A percentile compares a stretch with the other conserved stretches of the same genome.
These are phyloP conservation scores for Phytophthora idaei DNA, from an alignment of 352 stramenopile genomes.

Conservation along the genomic window DNA sequence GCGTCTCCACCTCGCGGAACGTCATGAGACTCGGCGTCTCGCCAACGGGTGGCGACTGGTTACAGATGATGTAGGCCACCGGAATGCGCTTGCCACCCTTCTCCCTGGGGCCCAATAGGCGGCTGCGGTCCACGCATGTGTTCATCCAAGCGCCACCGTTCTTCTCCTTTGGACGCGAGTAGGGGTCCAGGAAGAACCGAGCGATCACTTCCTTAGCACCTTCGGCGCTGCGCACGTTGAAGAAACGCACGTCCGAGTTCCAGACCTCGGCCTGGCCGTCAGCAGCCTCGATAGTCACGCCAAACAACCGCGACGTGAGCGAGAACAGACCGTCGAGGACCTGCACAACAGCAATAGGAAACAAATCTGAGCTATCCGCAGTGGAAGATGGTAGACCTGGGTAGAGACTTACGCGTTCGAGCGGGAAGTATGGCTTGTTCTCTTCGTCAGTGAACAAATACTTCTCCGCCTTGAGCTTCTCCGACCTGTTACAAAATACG, in stretches of 20 bases:
- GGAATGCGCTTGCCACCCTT: slow-evolving; percentile 80
- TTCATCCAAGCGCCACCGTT: slow-evolving; percentile 98
- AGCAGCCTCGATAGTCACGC: slow-evolving; percentile 91
- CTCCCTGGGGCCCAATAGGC: slow-evolving; percentile 72
- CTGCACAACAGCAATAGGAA: slow-evolving; percentile 19
- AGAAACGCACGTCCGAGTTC: slow-evolving; percentile 97
- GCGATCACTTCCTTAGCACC: slow-evolving; percentile 88
- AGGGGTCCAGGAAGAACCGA: slow-evolving; percentile 97
- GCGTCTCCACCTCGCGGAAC: slow-evolving; percentile 96
- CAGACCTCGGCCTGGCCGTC: slow-evolving; percentile 83
- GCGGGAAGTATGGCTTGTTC: slow-evolving; percentile 97
- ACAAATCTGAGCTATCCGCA: slow-evolving; percentile 1
- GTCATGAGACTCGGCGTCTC: slow-evolving; percentile 97
- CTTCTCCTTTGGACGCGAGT: slow-evolving; percentile 97
- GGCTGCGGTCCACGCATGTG: slow-evolving; percentile 94
- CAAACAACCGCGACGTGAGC: slow-evolving; percentile 95
- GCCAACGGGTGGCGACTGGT: slow-evolving; percentile 93
- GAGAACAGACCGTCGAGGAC: slow-evolving; percentile 95
- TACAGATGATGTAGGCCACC: slow-evolving; percentile 98
- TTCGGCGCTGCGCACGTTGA: slow-evolving; percentile 87
- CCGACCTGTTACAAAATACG: slow-evolving; percentile 54
- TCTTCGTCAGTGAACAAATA: slow-evolving; percentile 97
- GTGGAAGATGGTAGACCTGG: background rate
- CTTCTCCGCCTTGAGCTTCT: slow-evolving; percentile 95
- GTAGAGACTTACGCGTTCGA: slow-evolving; percentile 80